A percentile compares a stretch with the other conserved stretches of the same genome.
Conservation (phyloP, 2,329 filamentous ascomycete genomes). For the Penicillium sp. region DNA sequence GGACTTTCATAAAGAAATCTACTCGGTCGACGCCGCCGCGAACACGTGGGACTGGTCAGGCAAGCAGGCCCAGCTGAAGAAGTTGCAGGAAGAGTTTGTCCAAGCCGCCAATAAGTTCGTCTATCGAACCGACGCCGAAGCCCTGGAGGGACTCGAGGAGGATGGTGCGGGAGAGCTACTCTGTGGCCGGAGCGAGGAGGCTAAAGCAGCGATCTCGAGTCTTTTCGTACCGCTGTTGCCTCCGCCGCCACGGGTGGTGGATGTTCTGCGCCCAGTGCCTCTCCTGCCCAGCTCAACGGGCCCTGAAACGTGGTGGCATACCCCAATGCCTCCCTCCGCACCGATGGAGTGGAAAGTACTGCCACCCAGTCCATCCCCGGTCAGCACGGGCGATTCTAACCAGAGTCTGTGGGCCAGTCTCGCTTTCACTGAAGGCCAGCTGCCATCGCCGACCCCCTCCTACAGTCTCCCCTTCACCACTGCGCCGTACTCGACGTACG, state of each 20-base stretch:
- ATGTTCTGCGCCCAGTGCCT: slow-evolving; percentile 82
- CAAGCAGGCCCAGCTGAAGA: slow-evolving; percentile 95
- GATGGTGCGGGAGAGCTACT: slow-evolving; percentile 93
- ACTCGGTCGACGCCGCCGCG: slow-evolving; percentile 86
- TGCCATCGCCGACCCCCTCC: slow-evolving; percentile 77
- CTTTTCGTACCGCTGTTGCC: slow-evolving; percentile 84
- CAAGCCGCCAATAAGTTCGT: slow-evolving; percentile 98
- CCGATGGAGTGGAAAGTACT: slow-evolving; percentile 90
- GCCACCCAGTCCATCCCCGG: slow-evolving; percentile 77
- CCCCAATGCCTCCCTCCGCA: slow-evolving; percentile 66
- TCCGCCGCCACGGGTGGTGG: slow-evolving; percentile 83
- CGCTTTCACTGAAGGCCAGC: slow-evolving; percentile 69
- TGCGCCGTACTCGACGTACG: slow-evolving; percentile 68
- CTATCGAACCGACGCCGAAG: slow-evolving; percentile 83
- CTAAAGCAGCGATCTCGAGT: slow-evolving; percentile 81
- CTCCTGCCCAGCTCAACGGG: slow-evolving; percentile 81
- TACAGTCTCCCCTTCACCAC: slow-evolving; percentile 78
- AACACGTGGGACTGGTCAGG: slow-evolving; percentile 93
- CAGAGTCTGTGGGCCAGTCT: slow-evolving; percentile 79
- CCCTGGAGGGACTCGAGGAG: slow-evolving; percentile 93
- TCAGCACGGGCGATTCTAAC: slow-evolving; percentile 72
- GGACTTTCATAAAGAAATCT: slow-evolving; percentile 94
- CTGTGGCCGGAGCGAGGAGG: slow-evolving; percentile 86
- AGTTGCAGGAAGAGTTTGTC: slow-evolving; percentile 93
- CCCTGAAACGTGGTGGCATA: slow-evolving; percentile 78